phyloP scores from a whole-genome alignment of 1,139 yeast genomes.

The Pichia terricola region DNA sequence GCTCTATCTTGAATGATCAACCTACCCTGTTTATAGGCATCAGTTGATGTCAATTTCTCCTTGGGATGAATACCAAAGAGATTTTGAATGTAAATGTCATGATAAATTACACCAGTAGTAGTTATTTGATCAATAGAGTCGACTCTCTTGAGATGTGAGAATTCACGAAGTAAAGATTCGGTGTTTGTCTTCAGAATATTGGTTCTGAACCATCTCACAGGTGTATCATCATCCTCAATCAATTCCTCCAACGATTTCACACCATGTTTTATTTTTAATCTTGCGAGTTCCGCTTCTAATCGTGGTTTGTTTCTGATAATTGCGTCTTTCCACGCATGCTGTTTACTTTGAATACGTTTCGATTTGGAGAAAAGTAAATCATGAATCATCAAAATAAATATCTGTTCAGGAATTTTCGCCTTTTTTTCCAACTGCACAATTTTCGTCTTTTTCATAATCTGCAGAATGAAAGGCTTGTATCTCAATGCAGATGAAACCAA shows the following conservation, averaged over 20 bases:
- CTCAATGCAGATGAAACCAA: conserved; percentile 68
- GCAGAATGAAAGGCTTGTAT: conserved; percentile 52
- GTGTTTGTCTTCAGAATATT: conserved; percentile 46
- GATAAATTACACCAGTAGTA: conserved; percentile 45
- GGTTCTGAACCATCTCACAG: conserved; percentile 82
- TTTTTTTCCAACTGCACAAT: conserved; percentile 41
- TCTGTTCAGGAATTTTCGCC: conserved; percentile 33
- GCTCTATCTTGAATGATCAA: conserved; percentile 93
- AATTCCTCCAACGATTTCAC: conserved; percentile 37
- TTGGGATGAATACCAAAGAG: conserved; percentile 76
- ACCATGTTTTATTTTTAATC: conserved; percentile 61
- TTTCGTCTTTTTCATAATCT: conserved; percentile 57
- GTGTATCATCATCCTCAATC: conserved; percentile 61
- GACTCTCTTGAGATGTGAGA: conserved; percentile 42
- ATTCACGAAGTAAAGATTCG: conserved; percentile 35
- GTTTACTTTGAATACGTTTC: conserved; percentile 84
- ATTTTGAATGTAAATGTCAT: conserved; percentile 63
- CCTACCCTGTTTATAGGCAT: conserved; percentile 63
- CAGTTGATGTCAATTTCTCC: conserved; percentile 54
- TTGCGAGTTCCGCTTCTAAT: conserved; percentile 70
- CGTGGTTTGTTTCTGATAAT: conserved; percentile 71
- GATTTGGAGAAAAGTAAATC: conserved; percentile 68
- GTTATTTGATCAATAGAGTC: conserved; percentile 39
- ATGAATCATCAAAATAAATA: conserved; percentile 62
- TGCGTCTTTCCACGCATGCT: conserved; percentile 78